Evolutionary conservation across 805 yeast species (phyloP), one percentile per base, ranked within the genome.

Genomic region (Cyberlindnera mycetangii): DNA sequence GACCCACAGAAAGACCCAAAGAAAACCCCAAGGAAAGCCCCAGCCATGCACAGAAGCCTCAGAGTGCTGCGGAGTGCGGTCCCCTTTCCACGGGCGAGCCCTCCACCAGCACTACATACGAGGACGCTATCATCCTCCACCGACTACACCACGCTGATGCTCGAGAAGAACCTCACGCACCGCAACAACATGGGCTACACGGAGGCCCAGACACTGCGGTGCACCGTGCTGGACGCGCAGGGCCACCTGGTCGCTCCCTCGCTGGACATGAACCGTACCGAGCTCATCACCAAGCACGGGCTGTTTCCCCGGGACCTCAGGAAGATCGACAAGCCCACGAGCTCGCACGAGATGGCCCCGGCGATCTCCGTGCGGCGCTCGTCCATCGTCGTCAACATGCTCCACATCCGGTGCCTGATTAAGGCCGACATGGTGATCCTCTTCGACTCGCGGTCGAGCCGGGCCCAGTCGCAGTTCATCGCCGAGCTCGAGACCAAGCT

Each of bases 281-380:
- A 81, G 42, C 76, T 92, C 48, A 71, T 92, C 9, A 71, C 80
- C 25, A 79, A 81, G 51, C 87, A 90, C 61, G 88, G 87, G 11
- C 64, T 92, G 20, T 78, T 85, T 46, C 97, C 98, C 0, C 72
- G 99, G 62, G 99, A 92, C 63, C 69, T 92, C 53, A 71, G 99
- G 17, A 92, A 90, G 59, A 83, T 92, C 42, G 98, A 92, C 39
- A 77, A 86, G 45, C 83, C 52, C 8, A 49, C 49, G 10, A 42
- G 50, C 55, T 69, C 80, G 2, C 74, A 84, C 42, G 92, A 85
- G 53, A 88, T 88, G 24, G 88, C 86, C 1, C 97, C 97, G 0
- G 76, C 85, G 15, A 82, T 89, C 37, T 82, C 89, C 50, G 88
- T 86, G 8, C 70, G 96, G 44, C 74, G 78, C 20, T 76, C 78